A percentile compares a stretch with the other conserved stretches of the same genome.
These are phyloP conservation scores for Alternaria angustiovoidea DNA, from an alignment of 2,329 filamentous ascomycete genomes.

Conservation along the genomic window DNA sequence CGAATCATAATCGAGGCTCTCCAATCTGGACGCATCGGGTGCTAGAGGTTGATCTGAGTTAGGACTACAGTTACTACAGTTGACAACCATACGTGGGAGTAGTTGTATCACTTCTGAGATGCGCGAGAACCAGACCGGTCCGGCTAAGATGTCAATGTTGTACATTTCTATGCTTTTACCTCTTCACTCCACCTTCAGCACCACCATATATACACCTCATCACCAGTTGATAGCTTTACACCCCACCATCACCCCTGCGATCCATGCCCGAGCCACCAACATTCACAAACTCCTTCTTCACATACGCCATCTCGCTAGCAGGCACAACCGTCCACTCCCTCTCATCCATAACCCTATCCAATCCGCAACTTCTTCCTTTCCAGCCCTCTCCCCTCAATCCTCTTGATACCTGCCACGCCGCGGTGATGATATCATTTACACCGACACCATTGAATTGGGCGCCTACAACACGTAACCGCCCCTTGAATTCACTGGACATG, in stretches of 20 bases:
- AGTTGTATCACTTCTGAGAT: not conserved
- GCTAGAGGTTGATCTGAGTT: not conserved
- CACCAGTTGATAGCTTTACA: not conserved
- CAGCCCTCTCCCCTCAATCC: conserved; percentile 43
- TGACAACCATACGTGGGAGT: not conserved
- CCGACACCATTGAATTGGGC: conserved; percentile 59
- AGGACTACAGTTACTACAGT: not conserved
- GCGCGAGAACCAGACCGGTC: not conserved
- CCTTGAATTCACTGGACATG: conserved; percentile 66
- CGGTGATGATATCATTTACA: conserved; percentile 62
- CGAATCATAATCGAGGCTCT: not conserved
- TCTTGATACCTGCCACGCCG: conserved; percentile 63
- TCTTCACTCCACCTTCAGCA: not conserved
- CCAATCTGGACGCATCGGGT: not conserved
- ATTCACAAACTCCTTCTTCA: conserved; percentile 5
- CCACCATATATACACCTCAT: not conserved
- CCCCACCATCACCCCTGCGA: conserved; percentile 8
- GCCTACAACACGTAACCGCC: conserved; percentile 69
- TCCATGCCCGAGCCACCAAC: conserved; percentile 1
- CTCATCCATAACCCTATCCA: conserved; percentile 31
- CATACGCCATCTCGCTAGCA: conserved; percentile 15
- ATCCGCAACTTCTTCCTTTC: conserved; percentile 36
- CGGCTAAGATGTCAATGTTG: not conserved
- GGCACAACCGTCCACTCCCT: conserved; percentile 25
- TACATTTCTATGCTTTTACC: conserved; percentile 2